Percentiles rank a stretch among this genome's conserved stretches.
Conservation (phyloP, 352 stramenopile genomes). For the Pythium dissimile region DNA sequence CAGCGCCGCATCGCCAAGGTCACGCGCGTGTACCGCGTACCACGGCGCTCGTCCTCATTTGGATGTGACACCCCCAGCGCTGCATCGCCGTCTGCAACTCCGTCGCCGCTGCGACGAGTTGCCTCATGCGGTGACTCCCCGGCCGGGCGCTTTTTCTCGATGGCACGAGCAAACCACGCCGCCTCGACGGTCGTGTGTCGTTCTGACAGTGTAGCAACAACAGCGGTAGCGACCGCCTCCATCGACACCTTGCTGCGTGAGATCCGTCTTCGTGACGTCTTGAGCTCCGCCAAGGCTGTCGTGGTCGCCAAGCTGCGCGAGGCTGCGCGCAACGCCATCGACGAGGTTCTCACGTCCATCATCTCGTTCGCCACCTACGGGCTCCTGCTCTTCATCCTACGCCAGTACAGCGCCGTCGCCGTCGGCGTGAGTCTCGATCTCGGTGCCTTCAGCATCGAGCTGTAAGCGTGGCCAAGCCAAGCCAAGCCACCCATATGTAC, state of each 20-base stretch:
- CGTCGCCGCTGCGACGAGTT: constrained; percentile 22
- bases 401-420: constrained; percentile 35
- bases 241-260: constrained; percentile 23
- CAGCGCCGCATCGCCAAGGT: constrained; percentile 15
- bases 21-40: background rate
- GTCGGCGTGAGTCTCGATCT: constrained; percentile 38
- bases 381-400: constrained; percentile 29
- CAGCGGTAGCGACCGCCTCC: too few relatives aligned
- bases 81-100: background rate
- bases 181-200: too few relatives aligned
- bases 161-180: background rate
- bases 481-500: background rate
- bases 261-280: constrained; percentile 27
- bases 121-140: constrained; percentile 18
- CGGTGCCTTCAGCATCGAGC: constrained; percentile 37
- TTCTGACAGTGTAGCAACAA: too few relatives aligned
- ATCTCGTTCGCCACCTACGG: constrained; percentile 43
- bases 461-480: constrained; percentile 10
- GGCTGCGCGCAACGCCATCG: constrained; percentile 27
- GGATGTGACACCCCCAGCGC: background rate
- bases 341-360: constrained; percentile 32
- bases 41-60: constrained; percentile 15
- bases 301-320: constrained; percentile 26
- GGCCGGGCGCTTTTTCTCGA: background rate
- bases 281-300: constrained; percentile 25